Evolutionary conservation across 768 basidiomycete genomes (phyloP).

Genomic region (Tricholoma bakamatsutake): DNA sequence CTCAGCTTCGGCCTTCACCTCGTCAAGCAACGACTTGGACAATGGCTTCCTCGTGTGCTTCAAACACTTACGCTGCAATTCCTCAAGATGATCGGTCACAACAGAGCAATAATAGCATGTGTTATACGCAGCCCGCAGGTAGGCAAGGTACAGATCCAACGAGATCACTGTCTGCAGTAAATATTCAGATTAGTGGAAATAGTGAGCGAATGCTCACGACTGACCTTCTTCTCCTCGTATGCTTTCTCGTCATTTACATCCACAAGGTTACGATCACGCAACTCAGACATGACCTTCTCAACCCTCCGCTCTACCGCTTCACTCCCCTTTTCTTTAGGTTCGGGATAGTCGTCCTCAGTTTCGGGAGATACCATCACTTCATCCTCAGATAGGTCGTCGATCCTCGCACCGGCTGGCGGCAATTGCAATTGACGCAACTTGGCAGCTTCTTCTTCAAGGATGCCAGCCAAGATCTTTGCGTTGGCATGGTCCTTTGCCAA

Average conservation of each 20-base stretch:
- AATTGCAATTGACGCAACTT: conserved; percentile 42
- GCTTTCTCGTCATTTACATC: conserved; percentile 60
- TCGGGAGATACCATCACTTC: conserved; percentile 25
- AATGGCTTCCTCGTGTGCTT: conserved; percentile 82
- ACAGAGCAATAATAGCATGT: conserved; percentile 98
- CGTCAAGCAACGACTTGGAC: conserved; percentile 55
- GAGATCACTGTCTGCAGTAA: conserved; percentile 60
- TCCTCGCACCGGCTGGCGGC: conserved; percentile 21
- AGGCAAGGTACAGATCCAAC: conserved; percentile 90
- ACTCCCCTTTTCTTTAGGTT: conserved; percentile 60
- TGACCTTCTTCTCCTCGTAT: conserved; percentile 68
- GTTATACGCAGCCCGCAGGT: conserved; percentile 88
- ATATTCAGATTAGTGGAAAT: conserved; percentile 10
- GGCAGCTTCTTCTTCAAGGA: conserved; percentile 68
- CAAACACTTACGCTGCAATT: conserved; percentile 91
- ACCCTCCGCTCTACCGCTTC: conserved; percentile 80
- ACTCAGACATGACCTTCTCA: conserved; percentile 66
- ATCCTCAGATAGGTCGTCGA: conserved; percentile 24
- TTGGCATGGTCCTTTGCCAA: conserved; percentile 77
- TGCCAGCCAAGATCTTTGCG: conserved; percentile 61
- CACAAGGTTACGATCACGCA: conserved; percentile 58
- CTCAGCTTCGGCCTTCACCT: conserved; percentile 52
- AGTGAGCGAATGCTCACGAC: conserved; percentile 1
- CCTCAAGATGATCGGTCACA: conserved; percentile 89
- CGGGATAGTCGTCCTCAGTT: conserved; percentile 42